phyloP scores from a whole-genome alignment of 371 early-diverging fungal species.

The Mortierella sp. region DNA sequence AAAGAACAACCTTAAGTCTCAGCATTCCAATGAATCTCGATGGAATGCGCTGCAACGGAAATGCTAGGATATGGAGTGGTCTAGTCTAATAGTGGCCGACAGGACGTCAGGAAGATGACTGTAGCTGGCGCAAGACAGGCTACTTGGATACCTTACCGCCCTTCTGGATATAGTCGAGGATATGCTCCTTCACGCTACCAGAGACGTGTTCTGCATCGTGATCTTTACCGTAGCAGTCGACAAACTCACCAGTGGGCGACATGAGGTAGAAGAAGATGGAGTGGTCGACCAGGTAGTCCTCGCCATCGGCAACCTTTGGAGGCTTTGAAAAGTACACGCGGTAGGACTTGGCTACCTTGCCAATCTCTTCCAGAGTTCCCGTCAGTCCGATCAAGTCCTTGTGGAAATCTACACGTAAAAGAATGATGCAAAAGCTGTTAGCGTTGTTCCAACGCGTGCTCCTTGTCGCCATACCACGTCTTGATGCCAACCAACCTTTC shows the following conservation, averaged over 20 bases:
- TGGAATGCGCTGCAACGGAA: too few species aligned
- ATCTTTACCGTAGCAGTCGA: slow-evolving; percentile 90
- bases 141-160: slow-evolving; percentile 57
- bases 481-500: slow-evolving; percentile 67
- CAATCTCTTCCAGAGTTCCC: slow-evolving; percentile 87
- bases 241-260: slow-evolving; percentile 92
- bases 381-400: slow-evolving; percentile 92
- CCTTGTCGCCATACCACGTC: too few species aligned
- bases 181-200: slow-evolving; percentile 68
- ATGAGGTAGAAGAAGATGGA: slow-evolving; percentile 98
- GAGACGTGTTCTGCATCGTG: slow-evolving; percentile 70
- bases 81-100: too few species aligned
- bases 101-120: neutral
- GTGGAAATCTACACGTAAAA: slow-evolving; percentile 82
- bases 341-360: slow-evolving; percentile 87
- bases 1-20: too few species aligned
- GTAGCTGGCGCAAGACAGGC: slow-evolving; percentile 6
- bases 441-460: too few species aligned
- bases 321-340: slow-evolving; percentile 93
- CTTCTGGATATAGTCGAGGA: slow-evolving; percentile 56
- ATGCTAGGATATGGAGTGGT: too few species aligned
- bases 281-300: slow-evolving; percentile 97
- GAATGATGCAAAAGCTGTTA: neutral
- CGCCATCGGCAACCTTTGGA: slow-evolving; percentile 85
- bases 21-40: too few species aligned